Conservation (phyloP, 169 alveolate genomes). For the Theileria equi region DNA sequence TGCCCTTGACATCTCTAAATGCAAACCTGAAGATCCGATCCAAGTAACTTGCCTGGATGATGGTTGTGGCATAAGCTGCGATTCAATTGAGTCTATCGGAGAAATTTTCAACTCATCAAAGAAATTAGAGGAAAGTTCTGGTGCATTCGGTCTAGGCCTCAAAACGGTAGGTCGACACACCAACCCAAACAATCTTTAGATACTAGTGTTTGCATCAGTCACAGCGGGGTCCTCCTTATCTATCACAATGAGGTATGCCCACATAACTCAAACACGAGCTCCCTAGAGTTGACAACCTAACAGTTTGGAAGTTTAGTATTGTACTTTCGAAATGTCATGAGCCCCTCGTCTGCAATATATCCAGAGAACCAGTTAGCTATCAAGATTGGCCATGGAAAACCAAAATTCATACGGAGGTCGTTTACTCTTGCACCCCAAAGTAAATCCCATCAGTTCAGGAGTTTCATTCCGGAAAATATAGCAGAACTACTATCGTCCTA, state of each 20-base stretch:
- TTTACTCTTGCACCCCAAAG: neutral
- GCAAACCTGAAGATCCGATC: conserved; percentile 3
- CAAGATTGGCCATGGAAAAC: conserved; percentile 32
- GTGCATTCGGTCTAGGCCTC: conserved; percentile 34
- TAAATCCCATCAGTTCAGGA: neutral
- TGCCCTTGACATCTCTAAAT: neutral
- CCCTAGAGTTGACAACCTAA: conserved; percentile 2
- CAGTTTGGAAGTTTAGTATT: neutral
- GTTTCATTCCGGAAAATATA: neutral
- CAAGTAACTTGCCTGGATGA: conserved; percentile 7
- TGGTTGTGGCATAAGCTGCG: conserved; percentile 16
- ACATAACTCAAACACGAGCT: neutral
- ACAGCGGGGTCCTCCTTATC: conserved; percentile 6
- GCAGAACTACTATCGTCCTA: conserved; percentile 1
- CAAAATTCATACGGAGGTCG: neutral
- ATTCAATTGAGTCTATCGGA: conserved; percentile 34
- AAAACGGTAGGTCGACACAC: conserved; percentile 25
- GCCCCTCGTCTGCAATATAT: conserved; percentile 23
- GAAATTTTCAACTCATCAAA: conserved; percentile 25
- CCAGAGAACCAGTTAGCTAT: neutral
- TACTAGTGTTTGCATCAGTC: neutral
- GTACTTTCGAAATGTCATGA: conserved; percentile 8
- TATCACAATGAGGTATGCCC: conserved; percentile 18
- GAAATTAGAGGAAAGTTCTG: conserved; percentile 11
- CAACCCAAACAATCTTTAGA: conserved; percentile 2